Percentiles rank a stretch among this genome's conserved stretches.
These are phyloP conservation scores for Chenopodium quinoa DNA, from an alignment of 148 eudicot species.

Conservation along the genomic window DNA sequence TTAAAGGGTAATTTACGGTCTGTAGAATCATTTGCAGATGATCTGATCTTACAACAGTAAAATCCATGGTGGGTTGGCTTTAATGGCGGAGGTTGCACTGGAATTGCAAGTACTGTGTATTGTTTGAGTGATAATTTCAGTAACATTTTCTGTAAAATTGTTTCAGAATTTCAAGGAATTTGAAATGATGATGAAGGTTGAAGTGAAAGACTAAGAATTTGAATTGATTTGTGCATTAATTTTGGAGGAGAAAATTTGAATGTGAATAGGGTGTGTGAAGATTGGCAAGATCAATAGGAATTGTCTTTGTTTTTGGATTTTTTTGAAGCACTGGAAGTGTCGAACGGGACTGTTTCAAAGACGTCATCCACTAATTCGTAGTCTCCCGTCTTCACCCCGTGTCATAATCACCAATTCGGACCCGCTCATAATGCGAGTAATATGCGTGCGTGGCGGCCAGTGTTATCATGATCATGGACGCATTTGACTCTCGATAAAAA, in stretches of 20 bases:
- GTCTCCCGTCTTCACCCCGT: background rate
- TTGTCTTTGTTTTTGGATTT: background rate
- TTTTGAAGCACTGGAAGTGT: background rate
- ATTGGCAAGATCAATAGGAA: background rate
- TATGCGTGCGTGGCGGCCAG: too few relatives aligned
- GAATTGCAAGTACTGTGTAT: slow-evolving; percentile 18
- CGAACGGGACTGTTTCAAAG: background rate
- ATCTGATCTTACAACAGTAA: slow-evolving; percentile 18
- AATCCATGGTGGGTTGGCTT: slow-evolving; percentile 1
- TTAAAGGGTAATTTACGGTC: slow-evolving; percentile 26
- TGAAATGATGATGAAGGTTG: background rate
- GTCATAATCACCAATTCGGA: background rate
- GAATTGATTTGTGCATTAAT: background rate
- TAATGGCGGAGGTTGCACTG: slow-evolving; percentile 20
- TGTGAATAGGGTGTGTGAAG: background rate
- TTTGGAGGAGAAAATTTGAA: background rate
- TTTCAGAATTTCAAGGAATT: too few relatives aligned
- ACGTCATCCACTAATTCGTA: background rate
- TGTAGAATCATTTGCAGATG: slow-evolving; percentile 28
- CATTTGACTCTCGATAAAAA: too few relatives aligned
- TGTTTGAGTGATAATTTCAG: slow-evolving; percentile 23
- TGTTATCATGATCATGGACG: too few relatives aligned
- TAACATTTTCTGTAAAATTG: background rate
- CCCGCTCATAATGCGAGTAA: background rate
- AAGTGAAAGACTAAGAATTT: background rate